A percentile compares a stretch with the other conserved stretches of the same genome.
Conservation (phyloP, 371 early-diverging fungal genomes). For the Mortierella sp. region DNA sequence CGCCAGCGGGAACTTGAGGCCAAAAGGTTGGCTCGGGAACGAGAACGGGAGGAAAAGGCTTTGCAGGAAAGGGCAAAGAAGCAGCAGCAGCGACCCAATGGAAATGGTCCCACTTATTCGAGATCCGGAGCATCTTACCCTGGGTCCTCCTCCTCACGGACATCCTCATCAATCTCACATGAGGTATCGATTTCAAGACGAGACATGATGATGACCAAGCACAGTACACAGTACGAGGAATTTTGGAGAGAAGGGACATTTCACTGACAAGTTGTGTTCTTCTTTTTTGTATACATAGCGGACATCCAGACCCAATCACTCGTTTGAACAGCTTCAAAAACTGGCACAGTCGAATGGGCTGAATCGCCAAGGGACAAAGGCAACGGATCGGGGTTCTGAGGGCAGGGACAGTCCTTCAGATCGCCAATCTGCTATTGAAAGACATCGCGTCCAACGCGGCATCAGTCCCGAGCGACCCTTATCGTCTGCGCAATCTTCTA, state of each 20-base stretch:
- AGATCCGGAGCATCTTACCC: slow-evolving; percentile 21
- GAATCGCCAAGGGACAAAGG: slow-evolving; percentile 5
- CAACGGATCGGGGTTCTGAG: slow-evolving; percentile 10
- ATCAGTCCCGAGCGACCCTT: slow-evolving; percentile 42
- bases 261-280: neutral
- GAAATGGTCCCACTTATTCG: slow-evolving; percentile 39
- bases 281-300: no score
- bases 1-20: slow-evolving; percentile 39
- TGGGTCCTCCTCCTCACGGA: slow-evolving; percentile 18
- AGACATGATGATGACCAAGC: no score
- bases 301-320: slow-evolving; percentile 22
- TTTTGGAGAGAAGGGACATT: neutral
- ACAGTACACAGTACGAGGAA: no score
- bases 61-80: slow-evolving; percentile 30
- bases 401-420: slow-evolving; percentile 6
- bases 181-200: no score
- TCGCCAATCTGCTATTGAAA: slow-evolving; percentile 39
- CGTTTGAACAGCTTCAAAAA: slow-evolving; percentile 41
- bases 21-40: slow-evolving; percentile 39
- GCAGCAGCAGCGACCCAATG: slow-evolving; percentile 16
- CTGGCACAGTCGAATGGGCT: slow-evolving; percentile 23
- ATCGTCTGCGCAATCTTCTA: slow-evolving; percentile 19
- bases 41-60: slow-evolving; percentile 32
- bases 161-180: slow-evolving; percentile 31
- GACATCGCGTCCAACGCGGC: slow-evolving; percentile 37